Base-by-base conservation (phyloP, 768 basidiomycete species). In the Agaricus subrufescens region DNA sequence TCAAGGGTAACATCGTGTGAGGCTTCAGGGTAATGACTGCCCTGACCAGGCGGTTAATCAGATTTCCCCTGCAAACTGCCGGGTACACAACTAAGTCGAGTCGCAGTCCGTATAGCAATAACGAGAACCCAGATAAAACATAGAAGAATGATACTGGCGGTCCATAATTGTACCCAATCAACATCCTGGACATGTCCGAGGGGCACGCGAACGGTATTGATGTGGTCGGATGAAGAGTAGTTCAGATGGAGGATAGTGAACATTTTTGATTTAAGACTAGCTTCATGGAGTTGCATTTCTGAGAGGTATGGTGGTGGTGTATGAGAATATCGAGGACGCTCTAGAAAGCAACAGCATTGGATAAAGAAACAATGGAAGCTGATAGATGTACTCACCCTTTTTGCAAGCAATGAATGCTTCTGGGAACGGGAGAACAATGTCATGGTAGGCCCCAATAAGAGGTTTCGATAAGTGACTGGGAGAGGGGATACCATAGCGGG, bases 151-250 rank as follows among this genome's bases (percentile, higher is more conserved):
- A 48, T 39, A 40, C 39, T 11, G 14, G 46, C 53, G 9, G 53
- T 54, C 25, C 52, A 43, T 37, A 31, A 46, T 23, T 46, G 52
- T 6, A 53, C 45, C 5, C 44, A 23, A 26, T 15, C 3, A 1
- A 56, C 40, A 19, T 56, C 40, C 6, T 37, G 15, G 15, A 2
- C 4, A 29, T 49, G 46, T 19, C 54, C 54, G 8, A 49, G 14
- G 40, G 54, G 54, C 49, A 56, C 49, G 4, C 54, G 54, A n/a
- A 56, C 34, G 19, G 40, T 4, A 50, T 56, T 26, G 26, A 42
- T 29, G 8, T 25, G 27, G 25, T 42, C 27, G 27, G 39, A 34
- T 27, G 7, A 19, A n/a, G 39, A 44, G 29, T 37, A 47, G n/a
- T 19, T 27, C 11, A 56, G 25, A 14, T 42, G 52, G 1, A 37